A percentile compares a stretch with the other conserved stretches of the same genome.
phyloP scores from a whole-genome alignment of 805 yeast genomes.

The Barnettozyma populi region DNA sequence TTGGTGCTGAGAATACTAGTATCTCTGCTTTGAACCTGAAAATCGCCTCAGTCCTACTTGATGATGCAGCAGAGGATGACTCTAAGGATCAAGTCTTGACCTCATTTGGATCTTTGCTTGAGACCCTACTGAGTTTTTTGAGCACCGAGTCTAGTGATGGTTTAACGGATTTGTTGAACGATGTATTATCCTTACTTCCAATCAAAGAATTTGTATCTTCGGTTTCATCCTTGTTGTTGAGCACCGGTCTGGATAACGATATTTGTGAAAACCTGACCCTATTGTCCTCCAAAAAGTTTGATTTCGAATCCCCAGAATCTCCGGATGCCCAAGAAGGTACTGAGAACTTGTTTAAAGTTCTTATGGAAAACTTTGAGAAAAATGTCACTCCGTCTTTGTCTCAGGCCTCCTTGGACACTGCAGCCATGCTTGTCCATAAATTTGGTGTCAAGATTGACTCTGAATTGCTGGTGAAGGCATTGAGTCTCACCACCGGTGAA shows the following conservation, averaged over 20 bases:
- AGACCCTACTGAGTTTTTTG: slow-evolving; percentile 14
- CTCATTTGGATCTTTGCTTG: slow-evolving; percentile 19
- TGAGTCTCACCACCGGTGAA: slow-evolving; percentile 46
- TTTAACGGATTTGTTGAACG: slow-evolving; percentile 49
- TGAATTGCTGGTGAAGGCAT: slow-evolving; percentile 40
- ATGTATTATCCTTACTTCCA: slow-evolving; percentile 67
- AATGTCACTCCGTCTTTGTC: slow-evolving; percentile 39
- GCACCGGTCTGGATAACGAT: slow-evolving; percentile 32
- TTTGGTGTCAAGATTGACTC: slow-evolving; percentile 50
- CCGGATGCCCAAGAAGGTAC: slow-evolving; percentile 46
- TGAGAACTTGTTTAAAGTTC: slow-evolving; percentile 41
- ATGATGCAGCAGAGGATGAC: slow-evolving; percentile 22
- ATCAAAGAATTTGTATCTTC: slow-evolving; percentile 65
- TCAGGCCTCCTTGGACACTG: slow-evolving; percentile 66
- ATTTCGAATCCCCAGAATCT: slow-evolving; percentile 54
- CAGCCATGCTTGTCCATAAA: slow-evolving; percentile 56
- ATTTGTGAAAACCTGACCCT: slow-evolving; percentile 58
- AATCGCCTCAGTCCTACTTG: slow-evolving; percentile 46
- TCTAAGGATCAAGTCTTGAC: slow-evolving; percentile 9
- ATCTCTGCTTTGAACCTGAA: slow-evolving; percentile 48
- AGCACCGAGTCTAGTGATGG: slow-evolving; percentile 16
- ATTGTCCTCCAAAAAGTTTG: slow-evolving; percentile 64
- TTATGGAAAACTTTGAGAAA: slow-evolving; percentile 34
- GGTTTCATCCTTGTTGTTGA: slow-evolving; percentile 37
- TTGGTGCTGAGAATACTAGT: slow-evolving; percentile 32